Base-by-base conservation (phyloP, 257 asterid genomes). In the Solanum medicagineum region DNA sequence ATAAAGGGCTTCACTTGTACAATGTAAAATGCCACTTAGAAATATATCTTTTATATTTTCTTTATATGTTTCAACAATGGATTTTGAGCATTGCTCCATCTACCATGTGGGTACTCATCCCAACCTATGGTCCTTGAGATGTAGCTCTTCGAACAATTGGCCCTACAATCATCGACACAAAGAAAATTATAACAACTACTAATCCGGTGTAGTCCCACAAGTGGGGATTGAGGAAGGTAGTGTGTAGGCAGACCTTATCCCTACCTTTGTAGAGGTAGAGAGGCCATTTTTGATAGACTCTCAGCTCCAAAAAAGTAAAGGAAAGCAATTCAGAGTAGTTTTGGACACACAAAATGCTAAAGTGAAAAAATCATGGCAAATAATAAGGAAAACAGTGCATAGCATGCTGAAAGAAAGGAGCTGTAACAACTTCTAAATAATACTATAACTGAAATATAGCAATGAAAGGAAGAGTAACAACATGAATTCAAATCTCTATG, bases 91-190 rank as follows among this genome's bases (percentile, higher is more conserved):
- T 95, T 97, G 75, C 98, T 98, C 99, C 99, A 97, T 88, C 97
- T 92, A 75, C 99, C 99, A 63, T 83, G 94, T 60, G 99, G 99
- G 85, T 92, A 97, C 90, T 95, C 96, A 56, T 97, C 98, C 99
- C 98, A 97, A 77, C 95, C 97, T 73, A 91, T 63, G 84, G 99
- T 96, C 86, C 99, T 94, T 49, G 97, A 91, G 86, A 97, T 94
- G 89, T 97, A 97, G 92, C 99, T 96, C 89, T 96, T 96, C 26
- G 98, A 98, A 90, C 98, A 98, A 90, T 96, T 96, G 51, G 99
- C 99, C 99, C 99, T 96, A 69, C 81, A 63, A 86, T 60, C 22
- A 87, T 84, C 70, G 49, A 71, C 54, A 84, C 29, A 74, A 60
- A 87, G 85, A 49, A 85, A 62, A 53, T 59, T 5, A 73, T 29